Conservation (phyloP, 495 filamentous ascomycete species). For the Podospora bellae-mahoneyi region DNA sequence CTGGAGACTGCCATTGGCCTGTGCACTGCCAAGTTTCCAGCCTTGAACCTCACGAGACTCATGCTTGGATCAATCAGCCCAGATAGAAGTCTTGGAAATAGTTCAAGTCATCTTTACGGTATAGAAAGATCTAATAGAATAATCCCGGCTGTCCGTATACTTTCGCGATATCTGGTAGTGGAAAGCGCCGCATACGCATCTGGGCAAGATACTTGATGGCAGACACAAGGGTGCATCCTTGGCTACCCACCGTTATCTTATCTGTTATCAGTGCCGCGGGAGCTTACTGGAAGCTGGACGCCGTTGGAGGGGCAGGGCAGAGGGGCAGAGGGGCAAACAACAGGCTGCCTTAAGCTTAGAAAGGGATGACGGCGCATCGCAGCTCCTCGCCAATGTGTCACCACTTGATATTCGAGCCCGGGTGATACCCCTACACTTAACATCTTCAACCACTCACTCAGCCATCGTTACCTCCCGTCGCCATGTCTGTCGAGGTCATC, state of each 20-base stretch:
- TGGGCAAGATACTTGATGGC: neutral
- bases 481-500: conserved; percentile 75
- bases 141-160: neutral
- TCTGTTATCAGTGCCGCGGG: conserved; percentile 8
- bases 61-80: neutral
- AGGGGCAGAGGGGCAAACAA: conserved; percentile 13
- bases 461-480: conserved; percentile 22
- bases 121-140: neutral
- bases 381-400: neutral
- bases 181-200: neutral
- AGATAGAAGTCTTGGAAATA: too few relatives aligned
- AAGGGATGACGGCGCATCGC: conserved; percentile 11
- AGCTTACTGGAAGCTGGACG: neutral
- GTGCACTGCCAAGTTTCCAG: neutral
- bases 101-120: neutral
- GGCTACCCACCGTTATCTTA: conserved; percentile 7
- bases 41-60: neutral
- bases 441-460: neutral
- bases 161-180: neutral
- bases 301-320: neutral
- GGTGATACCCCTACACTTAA: neutral
- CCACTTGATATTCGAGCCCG: conserved; percentile 4
- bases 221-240: neutral
- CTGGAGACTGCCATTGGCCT: neutral
- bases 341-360: neutral